These are phyloP conservation scores for Phytomonas sp. DNA, from an alignment of 208 protist genomes.

Conservation along the genomic window DNA sequence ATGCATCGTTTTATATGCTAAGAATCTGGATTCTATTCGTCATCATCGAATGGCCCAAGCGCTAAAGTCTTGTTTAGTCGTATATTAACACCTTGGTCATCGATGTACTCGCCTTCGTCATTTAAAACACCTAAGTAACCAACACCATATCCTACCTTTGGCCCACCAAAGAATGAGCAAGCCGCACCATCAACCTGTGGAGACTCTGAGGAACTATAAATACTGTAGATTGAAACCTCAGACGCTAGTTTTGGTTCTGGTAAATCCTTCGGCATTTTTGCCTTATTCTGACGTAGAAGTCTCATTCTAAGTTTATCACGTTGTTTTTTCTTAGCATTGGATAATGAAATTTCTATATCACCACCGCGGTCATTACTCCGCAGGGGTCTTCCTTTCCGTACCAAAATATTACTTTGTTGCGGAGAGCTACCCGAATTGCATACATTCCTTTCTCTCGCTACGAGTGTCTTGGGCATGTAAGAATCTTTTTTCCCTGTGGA, in stretches of 20 bases:
- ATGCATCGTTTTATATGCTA: constrained; percentile 4
- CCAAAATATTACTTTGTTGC: background rate
- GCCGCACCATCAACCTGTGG: constrained; percentile 11
- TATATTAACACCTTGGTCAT: constrained; percentile 50
- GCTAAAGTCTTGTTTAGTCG: constrained; percentile 46
- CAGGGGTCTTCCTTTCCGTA: background rate
- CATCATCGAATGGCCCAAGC: constrained; percentile 34
- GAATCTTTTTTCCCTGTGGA: background rate
- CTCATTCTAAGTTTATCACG: background rate
- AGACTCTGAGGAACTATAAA: constrained; percentile 16
- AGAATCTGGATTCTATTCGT: constrained; percentile 14
- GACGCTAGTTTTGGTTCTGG: constrained; percentile 18
- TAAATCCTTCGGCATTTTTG: background rate
- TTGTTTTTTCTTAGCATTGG: background rate
- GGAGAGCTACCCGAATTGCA: background rate
- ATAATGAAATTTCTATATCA: background rate
- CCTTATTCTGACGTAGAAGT: background rate
- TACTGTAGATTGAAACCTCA: constrained; percentile 35
- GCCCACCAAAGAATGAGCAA: constrained; percentile 17
- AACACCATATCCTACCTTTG: constrained; percentile 68
- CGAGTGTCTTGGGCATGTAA: background rate
- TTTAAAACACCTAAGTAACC: constrained; percentile 73
- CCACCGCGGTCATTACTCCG: background rate
- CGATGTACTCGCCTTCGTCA: constrained; percentile 64
- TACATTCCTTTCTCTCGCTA: background rate